Base-by-base conservation (phyloP, 495 filamentous ascomycete genomes). In the Daldinia grandis region DNA sequence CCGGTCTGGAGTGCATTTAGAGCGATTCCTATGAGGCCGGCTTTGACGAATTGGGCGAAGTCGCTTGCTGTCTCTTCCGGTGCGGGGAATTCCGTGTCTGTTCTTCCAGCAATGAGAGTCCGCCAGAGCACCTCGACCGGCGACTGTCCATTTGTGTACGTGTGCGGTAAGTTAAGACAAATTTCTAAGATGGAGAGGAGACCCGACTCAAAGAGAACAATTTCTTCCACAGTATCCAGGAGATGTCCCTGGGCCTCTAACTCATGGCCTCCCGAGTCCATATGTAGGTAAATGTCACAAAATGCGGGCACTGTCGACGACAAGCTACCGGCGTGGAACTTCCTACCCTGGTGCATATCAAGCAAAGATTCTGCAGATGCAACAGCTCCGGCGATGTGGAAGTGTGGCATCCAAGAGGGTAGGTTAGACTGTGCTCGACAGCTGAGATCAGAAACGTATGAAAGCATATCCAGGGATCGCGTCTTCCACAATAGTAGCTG, bases 321-420 rank as follows among this genome's bases (percentile, higher is more conserved):
- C 5, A 59, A 25, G 31, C 58, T 63, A 10, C 68, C 58, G 1
- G 63, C 68, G 15, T 71, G 62, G 21, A 50, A 66, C 38, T 68
- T 66, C 51, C 15, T 38, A 9, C 62, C 68, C 44, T 66, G 62
- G 14, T 71, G 68, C 49, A 63, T 42, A n/a, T 58, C 42, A 9
- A 71, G 28, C 3, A 68, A 35, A n/a, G 62, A 59, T 25, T 68
- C 63, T 1, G 58, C 63, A 6, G 64, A 62, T 35, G 63, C 64
- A 15, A 66, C 68, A 33, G 68, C 64, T 17, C 62, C 68, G 0
- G 68, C 44, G 25, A 62, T 25, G 30, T 68, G 63, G 33, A 71
- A 71, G n/a, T 71, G 63, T 8, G 68, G 63, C 64, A 71, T 54
- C 68, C 68, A 71, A 37, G 68, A 71, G 1, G 68, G 68, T 12